A percentile compares a stretch with the other conserved stretches of the same genome.
Conservation (phyloP, 495 filamentous ascomycete species). For the Chaetomium cochliodes region DNA sequence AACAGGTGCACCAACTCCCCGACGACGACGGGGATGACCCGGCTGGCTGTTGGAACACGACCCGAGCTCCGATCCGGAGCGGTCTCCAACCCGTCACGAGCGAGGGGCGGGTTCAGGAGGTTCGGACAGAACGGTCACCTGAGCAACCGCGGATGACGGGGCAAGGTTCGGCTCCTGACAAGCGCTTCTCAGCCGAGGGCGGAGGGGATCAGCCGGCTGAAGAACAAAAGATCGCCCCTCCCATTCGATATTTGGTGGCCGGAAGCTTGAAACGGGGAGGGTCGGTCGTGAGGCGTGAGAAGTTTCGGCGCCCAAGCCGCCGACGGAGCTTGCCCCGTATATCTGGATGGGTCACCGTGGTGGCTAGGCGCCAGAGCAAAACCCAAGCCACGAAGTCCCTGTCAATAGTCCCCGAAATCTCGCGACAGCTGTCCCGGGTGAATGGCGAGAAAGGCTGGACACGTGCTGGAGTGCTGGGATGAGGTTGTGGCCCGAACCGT, state of each 20-base stretch:
- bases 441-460: constrained; percentile 17
- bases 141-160: constrained; percentile 9
- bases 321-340: background rate
- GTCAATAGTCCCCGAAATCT: background rate
- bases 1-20: background rate
- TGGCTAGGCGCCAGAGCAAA: background rate
- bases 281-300: too few species aligned
- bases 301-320: too few species aligned
- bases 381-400: background rate
- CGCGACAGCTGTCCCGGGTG: background rate
- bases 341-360: background rate
- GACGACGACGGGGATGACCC: background rate
- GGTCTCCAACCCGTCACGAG: background rate
- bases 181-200: background rate
- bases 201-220: background rate
- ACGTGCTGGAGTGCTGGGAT: constrained; percentile 23
- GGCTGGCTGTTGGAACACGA: too few species aligned
- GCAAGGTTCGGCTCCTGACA: background rate
- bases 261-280: too few species aligned
- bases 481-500: constrained; percentile 26
- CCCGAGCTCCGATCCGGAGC: too few species aligned
- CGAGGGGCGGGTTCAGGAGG: background rate
- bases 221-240: background rate
- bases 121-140: background rate
- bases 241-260: background rate